A percentile compares a stretch with the other conserved stretches of the same genome.
phyloP scores from a whole-genome alignment of 768 basidiomycete genomes.

The Kwoniella europaea region DNA sequence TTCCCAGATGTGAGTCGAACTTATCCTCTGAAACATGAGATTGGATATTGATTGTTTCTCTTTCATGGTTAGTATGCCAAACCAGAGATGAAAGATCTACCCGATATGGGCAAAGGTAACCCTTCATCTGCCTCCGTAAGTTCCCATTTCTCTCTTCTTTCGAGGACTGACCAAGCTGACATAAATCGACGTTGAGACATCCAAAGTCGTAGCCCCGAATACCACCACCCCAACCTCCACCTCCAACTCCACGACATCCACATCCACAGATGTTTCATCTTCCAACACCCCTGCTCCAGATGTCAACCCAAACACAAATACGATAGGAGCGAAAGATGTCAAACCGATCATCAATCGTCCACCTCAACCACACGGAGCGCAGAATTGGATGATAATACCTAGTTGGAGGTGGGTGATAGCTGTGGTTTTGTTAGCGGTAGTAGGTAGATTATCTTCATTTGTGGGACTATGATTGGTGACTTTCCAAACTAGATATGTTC shows the following conservation, averaged over 20 bases:
- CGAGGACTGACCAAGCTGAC: slow-evolving; percentile 4
- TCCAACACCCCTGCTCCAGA: no score
- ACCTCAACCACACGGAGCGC: slow-evolving; percentile 5
- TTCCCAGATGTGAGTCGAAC: slow-evolving; percentile 78
- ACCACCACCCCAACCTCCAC: background rate
- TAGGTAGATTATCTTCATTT: slow-evolving; percentile 49
- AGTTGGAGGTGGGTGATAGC: slow-evolving; percentile 52
- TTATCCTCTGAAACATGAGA: no score
- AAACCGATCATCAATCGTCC: background rate
- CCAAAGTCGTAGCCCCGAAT: slow-evolving; percentile 29
- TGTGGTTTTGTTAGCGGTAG: slow-evolving; percentile 46
- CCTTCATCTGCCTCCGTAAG: slow-evolving; percentile 43
- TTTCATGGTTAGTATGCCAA: slow-evolving; percentile 65
- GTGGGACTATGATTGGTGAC: slow-evolving; percentile 19
- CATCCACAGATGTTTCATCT: background rate
- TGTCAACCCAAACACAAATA: background rate
- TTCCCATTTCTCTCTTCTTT: slow-evolving; percentile 7
- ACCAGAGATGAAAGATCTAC: slow-evolving; percentile 71
- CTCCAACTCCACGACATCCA: background rate
- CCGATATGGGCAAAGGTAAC: slow-evolving; percentile 77
- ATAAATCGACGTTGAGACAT: slow-evolving; percentile 17
- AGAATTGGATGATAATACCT: slow-evolving; percentile 37
- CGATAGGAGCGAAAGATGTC: background rate
- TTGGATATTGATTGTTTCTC: no score
- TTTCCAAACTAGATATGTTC: background rate